Evolutionary conservation across 73 alveolate species (phyloP).

Genomic region (Symbiodinium natans): DNA sequence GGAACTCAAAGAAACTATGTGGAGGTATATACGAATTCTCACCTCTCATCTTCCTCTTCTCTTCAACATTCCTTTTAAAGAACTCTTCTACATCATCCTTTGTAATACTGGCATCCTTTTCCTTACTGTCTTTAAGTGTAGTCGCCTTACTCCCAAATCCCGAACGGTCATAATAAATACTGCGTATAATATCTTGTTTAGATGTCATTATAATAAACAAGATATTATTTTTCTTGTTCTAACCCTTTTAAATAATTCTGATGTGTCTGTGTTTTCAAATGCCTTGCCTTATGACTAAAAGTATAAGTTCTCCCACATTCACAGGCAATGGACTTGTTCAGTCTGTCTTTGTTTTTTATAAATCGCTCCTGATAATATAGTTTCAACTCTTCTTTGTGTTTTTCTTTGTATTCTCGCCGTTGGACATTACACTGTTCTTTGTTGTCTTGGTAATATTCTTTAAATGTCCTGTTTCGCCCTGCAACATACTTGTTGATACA

Average conservation of each 20-base stretch:
- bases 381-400: conserved; percentile 29
- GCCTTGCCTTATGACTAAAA: neutral
- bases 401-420: conserved; percentile 20
- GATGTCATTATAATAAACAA: neutral
- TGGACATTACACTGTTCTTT: too few relatives aligned
- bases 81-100: neutral
- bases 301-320: neutral
- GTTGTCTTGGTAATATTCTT: too few relatives aligned
- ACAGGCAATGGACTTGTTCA: neutral
- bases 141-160: neutral
- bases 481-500: conserved; percentile 19
- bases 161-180: neutral
- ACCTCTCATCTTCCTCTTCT: neutral
- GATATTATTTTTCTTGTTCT: neutral
- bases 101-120: neutral
- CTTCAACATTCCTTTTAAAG: neutral
- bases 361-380: neutral
- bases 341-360: neutral
- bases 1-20: neutral
- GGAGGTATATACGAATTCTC: neutral
- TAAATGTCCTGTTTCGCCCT: neutral
- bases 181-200: neutral
- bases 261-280: neutral
- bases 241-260: neutral
- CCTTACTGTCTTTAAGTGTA: neutral